Evolutionary conservation across 352 stramenopile genomes (phyloP), one percentile per base, ranked within the genome.

Genomic region (Globisporangium okanoganense): DNA sequence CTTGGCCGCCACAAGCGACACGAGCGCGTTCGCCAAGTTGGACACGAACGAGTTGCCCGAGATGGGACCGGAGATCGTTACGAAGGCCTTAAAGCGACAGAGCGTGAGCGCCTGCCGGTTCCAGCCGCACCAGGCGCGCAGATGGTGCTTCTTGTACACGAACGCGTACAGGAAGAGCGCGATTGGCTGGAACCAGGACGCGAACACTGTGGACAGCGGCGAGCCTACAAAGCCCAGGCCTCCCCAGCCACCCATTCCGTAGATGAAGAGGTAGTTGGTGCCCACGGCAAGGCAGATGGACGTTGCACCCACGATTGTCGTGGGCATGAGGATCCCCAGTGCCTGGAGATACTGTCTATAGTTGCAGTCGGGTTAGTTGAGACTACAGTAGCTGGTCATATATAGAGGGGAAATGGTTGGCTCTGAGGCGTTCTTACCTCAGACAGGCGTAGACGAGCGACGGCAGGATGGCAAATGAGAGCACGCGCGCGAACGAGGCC

Each of bases 151-250:
- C 40, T 79, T 85, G 64, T 87, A 84, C 5, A 79, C 54, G 45
- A 88, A 84, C 18, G 71, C 72, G 67, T 90, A 91, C 22, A 66
- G 58, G 33, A 78, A 78, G 48, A 91, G 73, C 13, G 80, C 72
- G 16, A 70, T 66, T 3, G 82, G 84, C 58, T 93, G 84, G 64
- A 90, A 93, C 76, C 80, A 90, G 27, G 76, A 85, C 24, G 84
- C 81, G n/a, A 91, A 53, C 13, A 91, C 84, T 0, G 84, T 93
- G 18, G 84, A 83, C 10, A 90, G 72, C 33, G 84, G 81, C n/a
- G 84, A 90, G n/a, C 84, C 84, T 31, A 88, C 55, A 47, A 90
- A 94, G n/a, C 84, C 82, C 27, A 94, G 58, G 0, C 84, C 82
- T 0, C 43, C 12, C 73, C 72, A 88, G 12, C 67, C 60, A 10